Evolutionary conservation across 306 rosid species (phyloP).

Genomic region (Gastrolobium villosum): DNA sequence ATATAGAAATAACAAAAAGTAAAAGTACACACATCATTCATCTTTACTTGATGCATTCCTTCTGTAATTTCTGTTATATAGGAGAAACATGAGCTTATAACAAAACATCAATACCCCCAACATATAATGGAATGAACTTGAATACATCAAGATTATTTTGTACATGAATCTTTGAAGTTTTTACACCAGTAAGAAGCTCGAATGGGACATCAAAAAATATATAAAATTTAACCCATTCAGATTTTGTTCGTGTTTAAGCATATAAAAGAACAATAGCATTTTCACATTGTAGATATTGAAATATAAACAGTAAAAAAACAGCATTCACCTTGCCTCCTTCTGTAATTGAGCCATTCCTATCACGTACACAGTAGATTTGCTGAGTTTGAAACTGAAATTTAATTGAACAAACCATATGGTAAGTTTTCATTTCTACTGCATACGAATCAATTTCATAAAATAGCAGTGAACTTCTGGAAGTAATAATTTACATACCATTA

Average conservation of each 20-base stretch:
- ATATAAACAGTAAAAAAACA: constrained; percentile 15
- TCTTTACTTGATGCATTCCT: neutral
- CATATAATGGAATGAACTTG: neutral
- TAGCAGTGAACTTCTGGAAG: constrained; percentile 19
- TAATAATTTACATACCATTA: constrained; percentile 59
- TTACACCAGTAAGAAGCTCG: constrained; percentile 22
- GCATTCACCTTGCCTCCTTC: constrained; percentile 91
- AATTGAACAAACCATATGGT: constrained; percentile 33
- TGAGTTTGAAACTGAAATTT: constrained; percentile 85
- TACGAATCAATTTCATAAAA: constrained; percentile 12
- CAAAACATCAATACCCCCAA: neutral
- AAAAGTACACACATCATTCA: neutral
- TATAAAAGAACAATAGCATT: neutral
- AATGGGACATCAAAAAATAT: neutral
- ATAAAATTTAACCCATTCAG: constrained; percentile 1
- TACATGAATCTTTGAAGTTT: neutral
- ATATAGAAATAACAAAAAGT: neutral
- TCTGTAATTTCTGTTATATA: neutral
- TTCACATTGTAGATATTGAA: constrained; percentile 32
- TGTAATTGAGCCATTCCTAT: constrained; percentile 72
- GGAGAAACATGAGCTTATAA: neutral
- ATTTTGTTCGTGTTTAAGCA: neutral
- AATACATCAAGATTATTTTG: constrained; percentile 7
- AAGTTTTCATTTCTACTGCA: constrained; percentile 36
- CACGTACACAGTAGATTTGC: constrained; percentile 88